Evolutionary conservation across 2,329 filamentous ascomycete species (phyloP).

Genomic region (Boeremia lycopersici): DNA sequence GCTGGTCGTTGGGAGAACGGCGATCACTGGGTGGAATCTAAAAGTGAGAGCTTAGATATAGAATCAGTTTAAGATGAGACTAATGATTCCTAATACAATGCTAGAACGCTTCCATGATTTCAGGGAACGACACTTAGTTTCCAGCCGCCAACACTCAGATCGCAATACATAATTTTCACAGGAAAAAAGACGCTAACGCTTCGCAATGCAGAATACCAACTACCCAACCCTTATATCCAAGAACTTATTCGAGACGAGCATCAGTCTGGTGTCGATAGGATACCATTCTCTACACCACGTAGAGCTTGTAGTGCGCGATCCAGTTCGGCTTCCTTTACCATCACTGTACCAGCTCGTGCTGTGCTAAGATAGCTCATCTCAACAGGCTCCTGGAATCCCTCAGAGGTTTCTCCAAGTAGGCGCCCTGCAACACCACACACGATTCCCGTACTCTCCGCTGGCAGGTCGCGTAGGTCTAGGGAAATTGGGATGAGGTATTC

Average conservation of each 20-base stretch:
- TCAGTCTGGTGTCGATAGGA: slow-evolving; percentile 25
- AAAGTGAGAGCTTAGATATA: slow-evolving; percentile 31
- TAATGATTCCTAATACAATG: background rate
- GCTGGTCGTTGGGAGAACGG: slow-evolving; percentile 36
- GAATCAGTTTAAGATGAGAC: background rate
- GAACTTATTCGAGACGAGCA: too few species aligned
- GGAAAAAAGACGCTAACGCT: background rate
- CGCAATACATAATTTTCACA: too few species aligned
- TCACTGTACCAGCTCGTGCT: slow-evolving; percentile 85
- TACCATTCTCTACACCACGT: slow-evolving; percentile 46
- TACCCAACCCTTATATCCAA: background rate
- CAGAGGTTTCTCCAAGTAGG: slow-evolving; percentile 71
- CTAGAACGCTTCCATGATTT: background rate
- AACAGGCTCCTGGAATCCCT: slow-evolving; percentile 52
- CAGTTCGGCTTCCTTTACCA: slow-evolving; percentile 77
- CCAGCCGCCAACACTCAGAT: too few species aligned
- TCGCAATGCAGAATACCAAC: background rate
- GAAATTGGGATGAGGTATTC: slow-evolving; percentile 83
- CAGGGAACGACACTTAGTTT: too few species aligned
- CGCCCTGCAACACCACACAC: slow-evolving; percentile 90
- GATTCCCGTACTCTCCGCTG: slow-evolving; percentile 89
- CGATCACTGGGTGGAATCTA: slow-evolving; percentile 38
- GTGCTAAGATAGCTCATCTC: slow-evolving; percentile 93
- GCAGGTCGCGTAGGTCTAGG: slow-evolving; percentile 79
- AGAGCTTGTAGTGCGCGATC: slow-evolving; percentile 75